Evolutionary conservation across 257 asterid species (phyloP), one percentile per base, ranked within the genome.

Genomic region (Nicotiana noctiflora): DNA sequence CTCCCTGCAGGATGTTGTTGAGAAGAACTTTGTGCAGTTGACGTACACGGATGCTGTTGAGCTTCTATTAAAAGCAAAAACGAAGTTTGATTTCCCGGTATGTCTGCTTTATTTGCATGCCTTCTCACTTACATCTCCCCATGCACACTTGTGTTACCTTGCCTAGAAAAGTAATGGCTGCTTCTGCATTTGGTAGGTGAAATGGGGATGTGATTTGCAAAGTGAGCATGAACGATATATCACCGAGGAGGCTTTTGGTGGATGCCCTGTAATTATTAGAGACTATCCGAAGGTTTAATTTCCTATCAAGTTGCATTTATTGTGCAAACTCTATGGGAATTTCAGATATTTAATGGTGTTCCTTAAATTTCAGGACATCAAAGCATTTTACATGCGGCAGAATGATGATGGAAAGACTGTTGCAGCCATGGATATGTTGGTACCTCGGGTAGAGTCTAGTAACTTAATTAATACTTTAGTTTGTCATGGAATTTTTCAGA

Each of bases 371-470:
- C 95, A 96, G 98, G 98, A 75, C 44, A 96, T 96, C 84, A 94
- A 94, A 86, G 98, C 98, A 84, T 96, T 96, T 85, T 96, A 94
- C 91, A 96, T 96, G 98, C 92, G 98, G 77, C 86, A 91, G 86
- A 96, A 96, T 84, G 97, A 96, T 74, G 99, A 96, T 88, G 98
- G 94, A 79, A 93, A 88, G 90, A 96, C 99, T 18, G 99, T 96
- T 21, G 98, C 99, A 76, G 99, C 99, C 83, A 96, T 96, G 99
- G 99, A 96, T 88, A 87, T 94, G 98, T 85, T 96, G 91, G 99
- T 96, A 90, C 99, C 99, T 81, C 95, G 93, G 98, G 99, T 96
- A 94, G 60, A 74, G 61, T 74, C 17, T 21, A 49, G 10, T 23
- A 74, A 74, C 79, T 49, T 25, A 8, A 57, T 74, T 23, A 74